Conservation (phyloP, 176 grass and related monocot species). For the Eremochloa ophiuroides region DNA sequence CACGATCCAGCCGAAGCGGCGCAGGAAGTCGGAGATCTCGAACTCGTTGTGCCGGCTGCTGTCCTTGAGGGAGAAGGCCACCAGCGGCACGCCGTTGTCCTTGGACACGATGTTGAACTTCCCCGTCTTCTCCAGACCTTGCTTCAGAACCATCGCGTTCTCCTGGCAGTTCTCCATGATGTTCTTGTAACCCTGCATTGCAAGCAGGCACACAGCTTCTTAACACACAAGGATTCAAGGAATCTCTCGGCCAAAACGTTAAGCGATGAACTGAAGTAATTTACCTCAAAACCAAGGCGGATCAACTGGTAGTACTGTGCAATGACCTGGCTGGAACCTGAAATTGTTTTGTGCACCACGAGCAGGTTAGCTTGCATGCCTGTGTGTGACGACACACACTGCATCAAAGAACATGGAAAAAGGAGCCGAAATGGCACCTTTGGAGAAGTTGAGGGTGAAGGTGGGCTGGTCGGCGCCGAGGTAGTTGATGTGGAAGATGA, state of each 20-base stretch:
- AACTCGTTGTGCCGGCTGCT: conserved; percentile 70
- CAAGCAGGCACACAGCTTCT: not conserved
- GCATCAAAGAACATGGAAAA: not conserved
- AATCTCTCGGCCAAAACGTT: no score
- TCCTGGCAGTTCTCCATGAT: conserved; percentile 90
- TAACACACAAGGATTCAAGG: no score
- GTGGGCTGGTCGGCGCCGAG: conserved; percentile 94
- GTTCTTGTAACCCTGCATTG: conserved; percentile 77
- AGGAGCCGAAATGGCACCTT: conserved; percentile 24
- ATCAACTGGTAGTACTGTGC: conserved; percentile 93
- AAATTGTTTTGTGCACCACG: not conserved
- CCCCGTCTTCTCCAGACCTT: conserved; percentile 53
- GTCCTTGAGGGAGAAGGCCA: conserved; percentile 97
- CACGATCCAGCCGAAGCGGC: conserved; percentile 91
- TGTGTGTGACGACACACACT: not conserved
- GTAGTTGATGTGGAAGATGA: conserved; percentile 99
- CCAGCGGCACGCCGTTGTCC: conserved; percentile 81
- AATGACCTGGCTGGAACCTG: conserved; percentile 92
- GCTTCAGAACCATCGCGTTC: conserved; percentile 81
- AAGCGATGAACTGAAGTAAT: not conserved
- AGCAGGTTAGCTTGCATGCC: not conserved
- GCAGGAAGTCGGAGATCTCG: conserved; percentile 78
- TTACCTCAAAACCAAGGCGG: conserved; percentile 77
- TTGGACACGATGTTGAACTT: conserved; percentile 88
- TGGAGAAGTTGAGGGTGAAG: conserved; percentile 97